phyloP scores from a whole-genome alignment of 192 early-diverging fungal genomes.

The Coemansia umbellata region DNA sequence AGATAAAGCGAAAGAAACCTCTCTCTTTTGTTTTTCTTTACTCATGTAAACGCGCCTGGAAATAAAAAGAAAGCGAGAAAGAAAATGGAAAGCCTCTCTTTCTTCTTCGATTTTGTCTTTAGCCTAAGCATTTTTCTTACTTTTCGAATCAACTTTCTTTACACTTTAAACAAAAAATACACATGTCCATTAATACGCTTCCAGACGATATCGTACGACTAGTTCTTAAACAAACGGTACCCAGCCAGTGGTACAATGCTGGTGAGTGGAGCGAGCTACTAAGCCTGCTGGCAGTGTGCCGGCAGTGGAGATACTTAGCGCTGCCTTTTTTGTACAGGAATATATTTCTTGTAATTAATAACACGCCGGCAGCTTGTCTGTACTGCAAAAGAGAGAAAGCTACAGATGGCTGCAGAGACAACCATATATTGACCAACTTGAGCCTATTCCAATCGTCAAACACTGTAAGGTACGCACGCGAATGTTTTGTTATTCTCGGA shows the following conservation, averaged over 20 bases:
- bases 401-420: not conserved
- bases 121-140: no score
- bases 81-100: no score
- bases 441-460: not conserved
- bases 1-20: no score
- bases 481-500: not conserved
- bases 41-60: not conserved
- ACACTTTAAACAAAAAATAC: no score
- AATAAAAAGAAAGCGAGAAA: not conserved
- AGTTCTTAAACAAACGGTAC: not conserved
- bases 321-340: not conserved
- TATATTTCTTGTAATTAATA: not conserved
- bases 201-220: not conserved
- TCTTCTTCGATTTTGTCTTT: no score
- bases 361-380: not conserved
- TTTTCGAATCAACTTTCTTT: no score
- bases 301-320: not conserved
- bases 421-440: not conserved
- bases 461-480: not conserved
- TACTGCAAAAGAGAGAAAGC: not conserved
- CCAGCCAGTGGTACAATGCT: not conserved
- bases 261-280: not conserved
- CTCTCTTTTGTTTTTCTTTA: no score
- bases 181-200: not conserved
- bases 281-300: not conserved